phyloP scores from a whole-genome alignment of 2,329 filamentous ascomycete species.

The Cercospora sp. region DNA sequence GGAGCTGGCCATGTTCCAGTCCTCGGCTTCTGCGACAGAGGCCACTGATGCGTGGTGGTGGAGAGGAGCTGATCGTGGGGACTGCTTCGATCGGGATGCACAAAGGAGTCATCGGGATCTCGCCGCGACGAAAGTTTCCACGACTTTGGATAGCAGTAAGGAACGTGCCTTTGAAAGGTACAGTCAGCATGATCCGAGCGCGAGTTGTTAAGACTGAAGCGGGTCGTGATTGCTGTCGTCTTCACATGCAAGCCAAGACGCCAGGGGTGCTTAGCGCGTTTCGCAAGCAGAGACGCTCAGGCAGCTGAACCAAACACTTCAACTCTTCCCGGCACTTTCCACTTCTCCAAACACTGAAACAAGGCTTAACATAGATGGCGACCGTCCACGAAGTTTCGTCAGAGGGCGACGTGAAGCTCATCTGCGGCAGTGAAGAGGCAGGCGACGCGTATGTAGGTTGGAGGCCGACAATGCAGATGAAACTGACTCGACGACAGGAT shows the following conservation, averaged over 20 bases:
- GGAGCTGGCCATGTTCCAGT: neutral
- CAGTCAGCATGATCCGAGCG: too few relatives aligned
- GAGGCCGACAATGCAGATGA: neutral
- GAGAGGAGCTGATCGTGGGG: neutral
- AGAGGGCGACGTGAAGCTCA: conserved; percentile 36
- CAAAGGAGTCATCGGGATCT: too few relatives aligned
- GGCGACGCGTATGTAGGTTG: neutral
- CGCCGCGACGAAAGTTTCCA: too few relatives aligned
- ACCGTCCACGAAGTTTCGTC: conserved; percentile 35
- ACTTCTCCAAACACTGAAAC: neutral
- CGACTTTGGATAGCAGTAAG: too few relatives aligned
- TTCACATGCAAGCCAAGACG: neutral
- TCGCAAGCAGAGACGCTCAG: neutral
- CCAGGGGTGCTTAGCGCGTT: neutral
- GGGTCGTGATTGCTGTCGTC: neutral
- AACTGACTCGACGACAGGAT: neutral
- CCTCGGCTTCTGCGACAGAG: neutral
- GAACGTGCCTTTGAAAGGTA: too few relatives aligned
- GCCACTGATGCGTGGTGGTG: neutral
- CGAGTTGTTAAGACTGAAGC: neutral
- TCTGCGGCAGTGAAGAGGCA: neutral
- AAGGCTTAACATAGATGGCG: neutral
- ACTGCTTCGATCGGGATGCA: too few relatives aligned
- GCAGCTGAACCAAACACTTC: neutral
- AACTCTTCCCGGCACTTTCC: neutral